Evolutionary conservation across 2,329 filamentous ascomycete genomes (phyloP).

Genomic region (Curvularia verruculosa): DNA sequence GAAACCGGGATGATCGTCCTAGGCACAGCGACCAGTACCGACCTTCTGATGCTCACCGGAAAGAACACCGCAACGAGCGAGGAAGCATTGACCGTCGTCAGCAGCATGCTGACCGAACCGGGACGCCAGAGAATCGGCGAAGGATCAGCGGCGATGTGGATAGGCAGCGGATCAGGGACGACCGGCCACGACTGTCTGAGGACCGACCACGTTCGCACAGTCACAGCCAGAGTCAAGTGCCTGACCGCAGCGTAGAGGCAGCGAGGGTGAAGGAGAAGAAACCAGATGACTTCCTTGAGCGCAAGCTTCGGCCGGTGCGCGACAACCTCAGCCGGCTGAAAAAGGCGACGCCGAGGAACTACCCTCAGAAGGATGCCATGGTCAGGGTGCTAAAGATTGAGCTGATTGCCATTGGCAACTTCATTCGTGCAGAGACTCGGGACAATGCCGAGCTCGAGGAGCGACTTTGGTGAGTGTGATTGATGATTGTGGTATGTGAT

Average conservation of each 20-base stretch:
- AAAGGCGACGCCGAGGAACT: conserved; percentile 66
- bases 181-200: conserved; percentile 55
- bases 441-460: conserved; percentile 56
- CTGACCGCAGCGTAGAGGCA: conserved; percentile 44
- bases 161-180: conserved; percentile 28
- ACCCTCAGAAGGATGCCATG: conserved; percentile 67
- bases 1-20: conserved; percentile 34
- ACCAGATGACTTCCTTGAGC: conserved; percentile 57
- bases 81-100: conserved; percentile 48
- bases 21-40: conserved; percentile 47
- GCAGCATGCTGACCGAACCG: conserved; percentile 43
- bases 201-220: conserved; percentile 43
- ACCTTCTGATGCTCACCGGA: conserved; percentile 38
- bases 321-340: conserved; percentile 66
- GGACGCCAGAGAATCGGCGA: conserved; percentile 53
- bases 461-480: conserved; percentile 57
- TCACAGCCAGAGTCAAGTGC: conserved; percentile 56
- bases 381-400: conserved; percentile 67
- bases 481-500: too few relatives aligned
- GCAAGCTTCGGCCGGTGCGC: conserved; percentile 64
- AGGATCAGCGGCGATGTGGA: conserved; percentile 54
- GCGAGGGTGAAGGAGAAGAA: conserved; percentile 39
- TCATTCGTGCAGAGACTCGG: conserved; percentile 59
- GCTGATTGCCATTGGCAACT: conserved; percentile 67
- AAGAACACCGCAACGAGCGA: conserved; percentile 48